Evolutionary conservation across 169 alveolate genomes (phyloP), one percentile per base, ranked within the genome.

Genomic region (Plasmodium yoelii): DNA sequence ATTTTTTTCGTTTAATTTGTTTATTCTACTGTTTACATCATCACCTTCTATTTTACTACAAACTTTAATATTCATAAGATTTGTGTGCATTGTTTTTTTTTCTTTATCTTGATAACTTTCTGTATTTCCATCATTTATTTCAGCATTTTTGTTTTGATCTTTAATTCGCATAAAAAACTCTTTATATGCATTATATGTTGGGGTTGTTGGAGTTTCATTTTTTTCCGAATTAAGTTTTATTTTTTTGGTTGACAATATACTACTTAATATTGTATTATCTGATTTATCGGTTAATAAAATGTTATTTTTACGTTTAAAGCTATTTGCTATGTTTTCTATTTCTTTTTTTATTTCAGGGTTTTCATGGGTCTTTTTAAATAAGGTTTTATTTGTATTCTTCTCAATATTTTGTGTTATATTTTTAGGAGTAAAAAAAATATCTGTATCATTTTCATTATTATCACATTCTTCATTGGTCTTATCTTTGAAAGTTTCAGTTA

Each of bases 301-400:
- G 24, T 80, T 80, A 46, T 80, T 67, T 71, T 67, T 80, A 26
- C 90, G 90, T 80, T 80, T 80, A 60, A 53, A 80, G 67, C 84
- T 80, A 26, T 28, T 67, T 0, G 90, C n/a, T 22, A 80, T 80
- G 19, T 67, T 49, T 55, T 80, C 75, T 67, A 80, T 80, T 80
- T 80, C 90, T 55, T 67, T 80, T 28, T 22, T 19, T 10, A 80
- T 80, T 10, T 64, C 90, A 68, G 55, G 34, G 26, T 80, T 80
- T 19, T 65, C 47, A 2, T 80, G 84, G 1, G 15, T 7, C 34
- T 80, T 80, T 65, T 59, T 80, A 70, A 80, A 80, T 46, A 80
- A 70, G 10, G 56, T 19, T 18, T 24, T 39, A 55, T 24, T 59
- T 42, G 44, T 9, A 22, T 26, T 63, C 12, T 63, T 18, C 18